Base-by-base conservation (phyloP, 164 flowering plant genomes). In the Brasenia schreberi region DNA sequence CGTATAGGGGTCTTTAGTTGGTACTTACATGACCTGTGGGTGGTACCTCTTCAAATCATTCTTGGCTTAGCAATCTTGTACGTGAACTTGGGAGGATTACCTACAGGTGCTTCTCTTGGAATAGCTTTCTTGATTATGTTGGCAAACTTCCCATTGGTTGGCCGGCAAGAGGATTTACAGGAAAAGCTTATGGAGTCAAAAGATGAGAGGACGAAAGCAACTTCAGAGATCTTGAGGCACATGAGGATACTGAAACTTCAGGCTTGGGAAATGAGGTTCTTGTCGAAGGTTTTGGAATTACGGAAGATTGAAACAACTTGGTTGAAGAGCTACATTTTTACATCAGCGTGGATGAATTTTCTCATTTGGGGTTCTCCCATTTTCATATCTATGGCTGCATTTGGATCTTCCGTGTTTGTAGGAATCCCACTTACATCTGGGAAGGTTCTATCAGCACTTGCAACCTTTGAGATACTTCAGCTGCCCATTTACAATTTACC, bases 231-330 rank as follows among this genome's bases (percentile, higher is more conserved):
- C 11, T 74, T 87, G 56, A 80, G 84, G 77, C 87, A 85, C 77
- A 87, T 89, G 96, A 87, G 88, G 64, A 83, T 89, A 67, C 84
- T 89, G 66, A 89, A 89, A 75, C 85, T 89, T 64, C 92, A 87
- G 64, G 90, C 79, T 9, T 89, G 96, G 92, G 92, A 89, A 69
- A 77, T 81, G 85, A 87, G 77, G 77, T 87, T 85, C 70, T 67
- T 85, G 72, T 81, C 84, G 0, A 85, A 77, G 69, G 77, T 89
- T 63, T 4, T 58, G 4, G 83, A 81, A 18, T 83, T 83, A 16
- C 75, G 91, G 66, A 70, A 82, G 18, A 66, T 23, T 18, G 96
- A 89, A 71, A n/a, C 66, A 19, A 83, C 75, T 18, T 85, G 91
- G 89, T 68, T 89, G 71, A 80, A 70, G 62, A 89, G 76, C 59